Evolutionary conservation across 345 rosid species (phyloP), one percentile per base, ranked within the genome.

Genomic region (Acer yangbiense): DNA sequence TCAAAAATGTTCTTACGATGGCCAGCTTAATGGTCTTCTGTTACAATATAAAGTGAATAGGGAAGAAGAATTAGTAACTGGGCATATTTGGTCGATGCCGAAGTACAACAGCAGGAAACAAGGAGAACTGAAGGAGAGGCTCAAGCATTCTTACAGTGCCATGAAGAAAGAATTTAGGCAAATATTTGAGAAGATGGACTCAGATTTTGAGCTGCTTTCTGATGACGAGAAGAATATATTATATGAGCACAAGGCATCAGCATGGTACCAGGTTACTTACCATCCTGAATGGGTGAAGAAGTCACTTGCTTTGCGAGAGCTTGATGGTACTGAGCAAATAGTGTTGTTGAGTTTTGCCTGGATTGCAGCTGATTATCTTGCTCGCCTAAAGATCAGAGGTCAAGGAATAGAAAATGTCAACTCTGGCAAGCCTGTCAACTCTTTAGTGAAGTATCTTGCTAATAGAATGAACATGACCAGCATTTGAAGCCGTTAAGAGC

Each of bases 41-140:
- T 86, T 82, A 21, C 97, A 92, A 77, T 93, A 95, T 75, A 89
- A 91, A 74, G 99, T 95, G 62, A 89, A 84, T 68, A 85, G 86
- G 76, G 99, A 94, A 83, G 99, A 92, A 78, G 99, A 94, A 91
- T 58, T 96, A 16, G 95, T 96, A 54, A 96, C 98, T 0, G 99
- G 99, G 35, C 95, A 96, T 16, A 82, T 96, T 73, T 96, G 98
- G 98, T 96, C 98, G 27, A 94, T 96, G 98, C 95, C 93, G 0
- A 90, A 85, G 71, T 82, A 87, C 74, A 76, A 39, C 50, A 89
- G 99, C 84, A 82, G 87, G 77, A 92, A 89, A 84, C 90, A 89
- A 75, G 97, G 94, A 17, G 95, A 94, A 0, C 78, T 96, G 66
- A 88, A 87, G 79, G 99, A 96, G 83, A 87, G 85, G 81, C 88